These are phyloP conservation scores for Cinnamomum micranthum DNA, from an alignment of 164 flowering plant genomes.

Conservation along the genomic window DNA sequence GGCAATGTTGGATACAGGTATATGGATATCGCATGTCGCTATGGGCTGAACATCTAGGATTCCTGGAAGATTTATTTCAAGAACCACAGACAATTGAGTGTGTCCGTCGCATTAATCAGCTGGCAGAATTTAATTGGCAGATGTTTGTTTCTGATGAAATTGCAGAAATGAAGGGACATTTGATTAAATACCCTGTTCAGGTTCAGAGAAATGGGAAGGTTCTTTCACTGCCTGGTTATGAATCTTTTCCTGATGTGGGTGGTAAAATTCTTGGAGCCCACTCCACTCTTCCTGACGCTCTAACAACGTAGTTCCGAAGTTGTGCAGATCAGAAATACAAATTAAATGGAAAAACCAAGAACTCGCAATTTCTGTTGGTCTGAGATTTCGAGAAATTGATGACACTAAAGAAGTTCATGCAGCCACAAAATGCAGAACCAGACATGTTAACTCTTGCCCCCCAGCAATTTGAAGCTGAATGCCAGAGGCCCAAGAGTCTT, in stretches of 20 bases:
- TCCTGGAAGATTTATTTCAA: constrained; percentile 37
- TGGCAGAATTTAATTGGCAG: constrained; percentile 53
- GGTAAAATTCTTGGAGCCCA: constrained; percentile 72
- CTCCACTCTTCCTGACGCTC: constrained; percentile 65
- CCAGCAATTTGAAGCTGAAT: too few species aligned
- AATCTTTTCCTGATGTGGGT: constrained; percentile 76
- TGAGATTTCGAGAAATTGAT: not conserved
- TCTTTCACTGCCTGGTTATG: constrained; percentile 44
- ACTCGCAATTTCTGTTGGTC: not conserved
- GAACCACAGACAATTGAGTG: constrained; percentile 48
- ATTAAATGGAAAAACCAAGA: not conserved
- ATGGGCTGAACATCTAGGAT: constrained; percentile 70
- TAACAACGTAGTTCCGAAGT: constrained; percentile 42
- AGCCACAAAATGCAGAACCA: not conserved
- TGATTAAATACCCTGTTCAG: constrained; percentile 57
- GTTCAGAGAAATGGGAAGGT: constrained; percentile 48
- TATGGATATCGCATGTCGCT: constrained; percentile 79
- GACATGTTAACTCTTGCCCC: too few species aligned
- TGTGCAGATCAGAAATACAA: not conserved
- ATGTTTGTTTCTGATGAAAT: constrained; percentile 29
- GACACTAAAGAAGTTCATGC: not conserved
- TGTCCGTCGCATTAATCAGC: constrained; percentile 38
- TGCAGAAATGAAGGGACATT: constrained; percentile 49
- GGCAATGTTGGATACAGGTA: constrained; percentile 33
- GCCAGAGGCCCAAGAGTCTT: too few species aligned